Percentiles rank a stretch among this genome's conserved stretches.
Evolutionary conservation across 371 early-diverging fungal species (phyloP).

Genomic region (Apophysomyces variabilis): DNA sequence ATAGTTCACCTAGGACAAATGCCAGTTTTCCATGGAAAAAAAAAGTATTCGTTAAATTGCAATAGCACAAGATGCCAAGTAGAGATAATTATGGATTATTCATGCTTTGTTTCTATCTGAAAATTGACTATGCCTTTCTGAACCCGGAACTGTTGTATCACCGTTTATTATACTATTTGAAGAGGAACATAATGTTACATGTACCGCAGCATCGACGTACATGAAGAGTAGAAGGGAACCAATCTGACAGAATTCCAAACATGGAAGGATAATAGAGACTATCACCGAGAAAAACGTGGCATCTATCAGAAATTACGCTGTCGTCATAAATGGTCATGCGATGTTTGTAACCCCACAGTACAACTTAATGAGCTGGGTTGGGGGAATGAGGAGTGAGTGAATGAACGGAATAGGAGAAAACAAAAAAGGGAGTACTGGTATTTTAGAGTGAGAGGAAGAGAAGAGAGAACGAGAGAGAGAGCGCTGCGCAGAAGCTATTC

Average conservation of each 20-base stretch:
- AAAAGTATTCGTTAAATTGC: not conserved
- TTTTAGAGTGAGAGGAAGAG: not conserved
- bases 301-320: no score
- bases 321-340: no score
- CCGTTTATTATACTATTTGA: not conserved
- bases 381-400: not conserved
- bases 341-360: no score
- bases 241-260: conserved; percentile 2
- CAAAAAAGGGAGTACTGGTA: no score
- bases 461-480: not conserved
- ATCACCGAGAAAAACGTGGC: not conserved
- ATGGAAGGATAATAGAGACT: not conserved
- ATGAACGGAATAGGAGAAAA: not conserved
- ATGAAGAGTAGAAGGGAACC: not conserved
- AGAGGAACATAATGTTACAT: not conserved
- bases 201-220: not conserved
- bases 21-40: not conserved
- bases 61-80: not conserved
- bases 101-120: not conserved
- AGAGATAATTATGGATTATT: not conserved
- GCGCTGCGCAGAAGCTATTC: not conserved
- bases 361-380: no score
- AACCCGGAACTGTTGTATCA: conserved; percentile 2
- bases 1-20: no score
- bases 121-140: not conserved